phyloP scores from a whole-genome alignment of 345 rosid genomes.

The Gossypium anomalum region DNA sequence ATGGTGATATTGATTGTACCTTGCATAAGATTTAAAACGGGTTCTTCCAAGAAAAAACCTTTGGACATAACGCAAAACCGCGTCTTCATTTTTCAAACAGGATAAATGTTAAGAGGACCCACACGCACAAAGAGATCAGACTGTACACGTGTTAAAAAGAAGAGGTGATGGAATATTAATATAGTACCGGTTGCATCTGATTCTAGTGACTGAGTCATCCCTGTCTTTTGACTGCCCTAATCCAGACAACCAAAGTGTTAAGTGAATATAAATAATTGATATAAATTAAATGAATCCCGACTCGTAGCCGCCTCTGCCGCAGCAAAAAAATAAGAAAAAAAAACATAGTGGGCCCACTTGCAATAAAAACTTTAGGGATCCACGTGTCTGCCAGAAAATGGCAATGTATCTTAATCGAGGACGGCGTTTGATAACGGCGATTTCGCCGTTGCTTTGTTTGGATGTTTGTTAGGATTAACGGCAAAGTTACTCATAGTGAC shows the following conservation, averaged over 20 bases:
- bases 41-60: background rate
- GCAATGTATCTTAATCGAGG: background rate
- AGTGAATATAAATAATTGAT: background rate
- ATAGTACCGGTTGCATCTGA: background rate
- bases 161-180: background rate
- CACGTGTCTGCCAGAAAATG: constrained; percentile 13
- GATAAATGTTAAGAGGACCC: background rate
- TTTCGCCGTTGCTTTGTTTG: constrained; percentile 16
- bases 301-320: constrained; percentile 3
- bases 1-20: too few species aligned
- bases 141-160: background rate
- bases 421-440: constrained; percentile 29
- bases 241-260: background rate
- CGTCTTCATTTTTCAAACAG: background rate
- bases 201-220: background rate
- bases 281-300: background rate
- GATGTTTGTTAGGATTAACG: constrained; percentile 6
- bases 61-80: background rate
- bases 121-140: background rate
- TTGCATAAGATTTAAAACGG: background rate
- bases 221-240: background rate
- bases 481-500: background rate
- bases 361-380: background rate
- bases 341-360: background rate
- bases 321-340: too few species aligned